Percentiles rank a stretch among this genome's conserved stretches.
These are phyloP conservation scores for Phialophora tarda DNA, from an alignment of 2,329 filamentous ascomycete genomes.

Conservation along the genomic window DNA sequence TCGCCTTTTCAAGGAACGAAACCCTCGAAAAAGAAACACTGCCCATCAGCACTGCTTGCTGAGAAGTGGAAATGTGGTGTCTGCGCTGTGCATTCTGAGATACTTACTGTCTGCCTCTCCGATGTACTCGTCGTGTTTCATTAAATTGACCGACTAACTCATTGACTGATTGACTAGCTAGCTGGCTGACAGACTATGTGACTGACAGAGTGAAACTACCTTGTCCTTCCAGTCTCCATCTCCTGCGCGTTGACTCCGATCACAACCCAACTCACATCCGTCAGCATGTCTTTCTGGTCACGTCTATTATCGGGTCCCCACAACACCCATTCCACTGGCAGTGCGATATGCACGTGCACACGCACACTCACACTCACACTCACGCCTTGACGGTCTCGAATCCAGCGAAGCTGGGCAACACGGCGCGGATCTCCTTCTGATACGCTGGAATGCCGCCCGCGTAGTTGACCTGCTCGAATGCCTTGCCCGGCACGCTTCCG, in stretches of 20 bases:
- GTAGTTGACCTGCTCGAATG: slow-evolving; percentile 59
- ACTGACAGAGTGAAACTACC: background rate
- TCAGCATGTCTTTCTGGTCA: background rate
- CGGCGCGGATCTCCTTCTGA: slow-evolving; percentile 35
- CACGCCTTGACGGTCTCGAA: slow-evolving; percentile 37
- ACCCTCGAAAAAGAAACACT: background rate
- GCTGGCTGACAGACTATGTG: background rate
- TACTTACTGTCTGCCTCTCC: background rate
- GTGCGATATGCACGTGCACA: no score
- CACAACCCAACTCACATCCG: background rate
- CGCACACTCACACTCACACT: background rate
- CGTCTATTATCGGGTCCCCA: background rate
- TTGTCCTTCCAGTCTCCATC: background rate
- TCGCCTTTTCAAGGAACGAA: no score
- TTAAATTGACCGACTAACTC: background rate
- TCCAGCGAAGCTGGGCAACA: slow-evolving; percentile 33
- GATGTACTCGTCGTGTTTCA: background rate
- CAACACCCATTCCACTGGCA: background rate
- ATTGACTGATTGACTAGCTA: background rate
- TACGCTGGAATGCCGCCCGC: slow-evolving; percentile 41
- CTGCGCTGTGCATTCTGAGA: background rate
- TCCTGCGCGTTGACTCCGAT: background rate
- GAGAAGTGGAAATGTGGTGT: background rate
- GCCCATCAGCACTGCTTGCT: background rate
- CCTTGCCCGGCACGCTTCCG: slow-evolving; percentile 61